Conservation (phyloP, 2,329 filamentous ascomycete species). For the Ophiocordyceps camponoti-floridani region DNA sequence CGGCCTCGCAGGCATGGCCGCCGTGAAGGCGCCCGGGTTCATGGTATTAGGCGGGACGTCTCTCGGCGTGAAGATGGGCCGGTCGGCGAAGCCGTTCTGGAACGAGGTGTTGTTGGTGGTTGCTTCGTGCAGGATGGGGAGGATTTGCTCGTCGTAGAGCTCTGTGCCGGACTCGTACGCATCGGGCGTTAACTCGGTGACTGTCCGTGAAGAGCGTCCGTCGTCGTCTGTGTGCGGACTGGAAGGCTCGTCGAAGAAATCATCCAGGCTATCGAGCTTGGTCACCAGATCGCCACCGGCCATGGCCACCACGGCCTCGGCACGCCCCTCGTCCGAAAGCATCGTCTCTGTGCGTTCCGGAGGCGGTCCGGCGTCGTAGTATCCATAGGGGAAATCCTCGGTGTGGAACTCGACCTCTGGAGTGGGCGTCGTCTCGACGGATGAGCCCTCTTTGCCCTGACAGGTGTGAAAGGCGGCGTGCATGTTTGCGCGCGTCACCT, state of each 20-base stretch:
- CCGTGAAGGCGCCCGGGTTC: constrained; percentile 41
- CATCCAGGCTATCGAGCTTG: constrained; percentile 62
- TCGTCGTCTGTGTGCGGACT: constrained; percentile 41
- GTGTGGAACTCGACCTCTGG: constrained; percentile 84
- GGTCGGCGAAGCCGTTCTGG: constrained; percentile 75
- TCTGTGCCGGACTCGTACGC: constrained; percentile 59
- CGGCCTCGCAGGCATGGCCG: constrained; percentile 33
- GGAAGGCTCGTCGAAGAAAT: constrained; percentile 59
- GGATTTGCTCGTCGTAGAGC: constrained; percentile 81
- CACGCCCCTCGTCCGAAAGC: constrained; percentile 68
- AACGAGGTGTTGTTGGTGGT: constrained; percentile 64
- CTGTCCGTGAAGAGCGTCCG: constrained; percentile 40
- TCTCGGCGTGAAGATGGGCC: constrained; percentile 40
- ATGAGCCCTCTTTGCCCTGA: constrained; percentile 40
- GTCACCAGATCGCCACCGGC: constrained; percentile 47
- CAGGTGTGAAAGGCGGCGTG: constrained; percentile 95
- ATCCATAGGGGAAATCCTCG: constrained; percentile 72
- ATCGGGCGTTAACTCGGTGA: constrained; percentile 47
- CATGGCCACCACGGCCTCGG: constrained; percentile 42
- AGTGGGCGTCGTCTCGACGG: constrained; percentile 46
- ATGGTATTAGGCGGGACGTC: constrained; percentile 43
- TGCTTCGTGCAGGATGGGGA: constrained; percentile 78
- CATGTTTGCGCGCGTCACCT: constrained; percentile 74
- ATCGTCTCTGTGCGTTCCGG: constrained; percentile 71
- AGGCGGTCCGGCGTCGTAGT: constrained; percentile 40